Evolutionary conservation across 768 basidiomycete species (phyloP).

Genomic region (Hericium erinaceus): DNA sequence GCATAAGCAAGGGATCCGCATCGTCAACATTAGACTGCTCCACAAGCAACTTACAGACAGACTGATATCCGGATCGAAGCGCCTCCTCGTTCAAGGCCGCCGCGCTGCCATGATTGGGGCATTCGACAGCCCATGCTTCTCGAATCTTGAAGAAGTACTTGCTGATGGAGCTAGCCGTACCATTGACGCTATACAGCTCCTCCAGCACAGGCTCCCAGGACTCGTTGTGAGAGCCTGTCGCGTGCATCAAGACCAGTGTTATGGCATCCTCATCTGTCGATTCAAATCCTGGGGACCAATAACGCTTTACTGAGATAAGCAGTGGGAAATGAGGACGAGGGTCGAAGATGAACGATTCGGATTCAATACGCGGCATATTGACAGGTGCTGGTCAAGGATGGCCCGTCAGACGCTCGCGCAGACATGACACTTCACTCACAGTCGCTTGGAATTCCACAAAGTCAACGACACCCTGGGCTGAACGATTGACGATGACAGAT

Average conservation of each 20-base stretch:
- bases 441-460: too few relatives aligned
- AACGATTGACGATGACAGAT: too few relatives aligned
- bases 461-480: too few relatives aligned
- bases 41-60: constrained; percentile 27
- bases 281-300: constrained; percentile 30
- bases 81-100: constrained; percentile 37
- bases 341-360: constrained; percentile 35
- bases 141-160: constrained; percentile 26
- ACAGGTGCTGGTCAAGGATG: background rate
- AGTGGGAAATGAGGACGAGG: constrained; percentile 43
- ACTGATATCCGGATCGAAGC: constrained; percentile 31
- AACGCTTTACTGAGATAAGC: constrained; percentile 39
- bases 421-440: too few relatives aligned
- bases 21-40: too few relatives aligned
- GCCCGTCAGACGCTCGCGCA: too few relatives aligned
- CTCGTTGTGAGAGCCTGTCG: constrained; percentile 49
- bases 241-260: constrained; percentile 44
- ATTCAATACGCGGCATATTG: constrained; percentile 1
- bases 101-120: constrained; percentile 47
- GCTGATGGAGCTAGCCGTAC: background rate
- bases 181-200: constrained; percentile 29
- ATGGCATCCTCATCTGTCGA: constrained; percentile 29
- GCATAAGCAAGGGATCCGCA: too few relatives aligned
- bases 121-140: constrained; percentile 44
- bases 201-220: constrained; percentile 50